phyloP scores from a whole-genome alignment of 306 rosid genomes.

The Castanea crenata region DNA sequence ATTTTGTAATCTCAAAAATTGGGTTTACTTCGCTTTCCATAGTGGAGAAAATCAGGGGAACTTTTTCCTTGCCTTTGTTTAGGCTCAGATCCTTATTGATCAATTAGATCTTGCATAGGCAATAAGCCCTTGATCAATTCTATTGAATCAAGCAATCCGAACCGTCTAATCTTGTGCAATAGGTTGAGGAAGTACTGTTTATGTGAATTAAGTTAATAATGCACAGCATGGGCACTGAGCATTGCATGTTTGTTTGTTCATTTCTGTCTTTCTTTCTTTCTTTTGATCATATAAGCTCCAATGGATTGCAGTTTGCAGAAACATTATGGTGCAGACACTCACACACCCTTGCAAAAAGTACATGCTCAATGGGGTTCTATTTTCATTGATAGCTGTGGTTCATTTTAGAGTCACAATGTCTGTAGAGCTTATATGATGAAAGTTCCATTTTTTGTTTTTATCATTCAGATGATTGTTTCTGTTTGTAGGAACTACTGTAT shows the following conservation, averaged over 20 bases:
- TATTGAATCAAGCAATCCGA: neutral
- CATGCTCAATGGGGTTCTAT: slow-evolving; percentile 18
- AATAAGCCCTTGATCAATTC: neutral
- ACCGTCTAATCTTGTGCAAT: neutral
- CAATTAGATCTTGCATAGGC: slow-evolving; percentile 9
- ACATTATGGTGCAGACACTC: neutral
- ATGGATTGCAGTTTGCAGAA: slow-evolving; percentile 10
- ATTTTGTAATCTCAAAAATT: neutral
- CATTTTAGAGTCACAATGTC: neutral
- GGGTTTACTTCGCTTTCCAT: neutral
- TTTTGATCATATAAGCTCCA: neutral
- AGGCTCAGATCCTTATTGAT: neutral
- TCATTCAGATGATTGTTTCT: slow-evolving; percentile 22
- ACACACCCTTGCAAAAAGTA: neutral
- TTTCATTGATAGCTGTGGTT: slow-evolving; percentile 7
- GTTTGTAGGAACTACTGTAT: slow-evolving; percentile 75
- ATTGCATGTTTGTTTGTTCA: neutral
- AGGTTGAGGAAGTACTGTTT: neutral
- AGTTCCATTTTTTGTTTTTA: slow-evolving; percentile 16
- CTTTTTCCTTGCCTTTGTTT: slow-evolving; percentile 8
- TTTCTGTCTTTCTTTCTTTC: neutral
- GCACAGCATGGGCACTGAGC: neutral
- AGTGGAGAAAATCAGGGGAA: neutral
- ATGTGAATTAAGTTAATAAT: neutral
- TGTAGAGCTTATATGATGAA: neutral